Evolutionary conservation across 2,329 filamentous ascomycete species (phyloP), one percentile per base, ranked within the genome.

Genomic region (Ophiostoma triangulosporum): DNA sequence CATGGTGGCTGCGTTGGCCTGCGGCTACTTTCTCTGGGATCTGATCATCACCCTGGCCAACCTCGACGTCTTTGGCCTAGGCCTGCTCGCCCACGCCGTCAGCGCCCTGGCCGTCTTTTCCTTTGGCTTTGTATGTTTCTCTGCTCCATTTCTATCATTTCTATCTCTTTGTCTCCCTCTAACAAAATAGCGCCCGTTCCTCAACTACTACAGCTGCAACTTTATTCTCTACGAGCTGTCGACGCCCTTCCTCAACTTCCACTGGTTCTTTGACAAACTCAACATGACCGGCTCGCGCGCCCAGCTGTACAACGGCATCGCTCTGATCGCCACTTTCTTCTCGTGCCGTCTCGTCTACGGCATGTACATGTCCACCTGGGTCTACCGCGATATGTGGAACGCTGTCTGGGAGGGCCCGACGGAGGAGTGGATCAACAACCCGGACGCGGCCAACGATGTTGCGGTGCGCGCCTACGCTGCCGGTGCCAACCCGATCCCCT

Each of bases 181-280:
- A 50, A 57, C 50, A 22, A 27, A 15, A 8, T 64, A 93, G 87
- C 77, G 86, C 56, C 88, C 88, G 2, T 90, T 91, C 63, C 75
- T 90, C 59, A 90, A 91, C 71, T 90, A 83, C 71, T 94, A 93
- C 68, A 84, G 78, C 54, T 77, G 78, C 54, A 80, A 80, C 56
- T 94, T 94, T 68, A 87, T 94, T 62, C 81, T 93, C 55, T 94
- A 89, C 78, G 88, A 94, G 68, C 77, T 94, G 36, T 90, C 86
- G 26, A 86, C 84, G 4, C 86, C 87, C 7, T 90, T 93, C 67
- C 75, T 93, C 55, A 94, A 94, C 65, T 78, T 91, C 64, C 88
- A 94, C 72, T 94, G 88, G 88, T 93, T 93, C 72, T 87, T 86
- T 69, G 88, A 94, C 69, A 94, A 94, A 71, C 72, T 91, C 56